phyloP scores from a whole-genome alignment of 2,329 filamentous ascomycete species.

The Cordyceps cicadae region DNA sequence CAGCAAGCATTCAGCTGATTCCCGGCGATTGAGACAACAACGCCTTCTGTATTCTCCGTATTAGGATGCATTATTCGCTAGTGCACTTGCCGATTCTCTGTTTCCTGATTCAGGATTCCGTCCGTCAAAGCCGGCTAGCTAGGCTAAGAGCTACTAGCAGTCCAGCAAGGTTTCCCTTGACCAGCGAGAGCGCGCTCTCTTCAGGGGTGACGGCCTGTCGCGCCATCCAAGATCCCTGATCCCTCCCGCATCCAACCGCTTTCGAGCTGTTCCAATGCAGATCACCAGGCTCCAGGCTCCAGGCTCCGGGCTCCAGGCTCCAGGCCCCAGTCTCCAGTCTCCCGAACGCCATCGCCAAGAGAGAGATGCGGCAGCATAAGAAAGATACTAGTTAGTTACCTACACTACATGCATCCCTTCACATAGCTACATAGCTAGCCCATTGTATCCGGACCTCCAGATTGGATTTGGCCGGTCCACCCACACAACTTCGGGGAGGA shows the following conservation, averaged over 20 bases:
- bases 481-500: too few species aligned
- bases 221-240: conserved; percentile 3
- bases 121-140: neutral
- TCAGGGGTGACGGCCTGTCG: neutral
- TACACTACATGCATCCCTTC: too few species aligned
- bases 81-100: neutral
- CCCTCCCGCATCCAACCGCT: neutral
- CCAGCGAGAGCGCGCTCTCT: neutral
- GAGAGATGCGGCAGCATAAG: neutral
- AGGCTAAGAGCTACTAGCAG: neutral
- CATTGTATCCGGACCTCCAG: neutral
- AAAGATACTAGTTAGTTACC: neutral
- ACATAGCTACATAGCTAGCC: neutral
- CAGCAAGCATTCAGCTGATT: neutral
- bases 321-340: neutral
- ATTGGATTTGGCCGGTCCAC: neutral
- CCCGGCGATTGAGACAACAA: neutral
- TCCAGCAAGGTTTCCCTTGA: neutral
- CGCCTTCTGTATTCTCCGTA: too few species aligned
- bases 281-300: neutral
- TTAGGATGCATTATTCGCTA: neutral
- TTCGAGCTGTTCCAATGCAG: neutral
- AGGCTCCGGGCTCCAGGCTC: neutral
- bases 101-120: neutral
- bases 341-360: neutral